phyloP scores from a whole-genome alignment of 106 monocot species.

The Hemerocallis citrina region DNA sequence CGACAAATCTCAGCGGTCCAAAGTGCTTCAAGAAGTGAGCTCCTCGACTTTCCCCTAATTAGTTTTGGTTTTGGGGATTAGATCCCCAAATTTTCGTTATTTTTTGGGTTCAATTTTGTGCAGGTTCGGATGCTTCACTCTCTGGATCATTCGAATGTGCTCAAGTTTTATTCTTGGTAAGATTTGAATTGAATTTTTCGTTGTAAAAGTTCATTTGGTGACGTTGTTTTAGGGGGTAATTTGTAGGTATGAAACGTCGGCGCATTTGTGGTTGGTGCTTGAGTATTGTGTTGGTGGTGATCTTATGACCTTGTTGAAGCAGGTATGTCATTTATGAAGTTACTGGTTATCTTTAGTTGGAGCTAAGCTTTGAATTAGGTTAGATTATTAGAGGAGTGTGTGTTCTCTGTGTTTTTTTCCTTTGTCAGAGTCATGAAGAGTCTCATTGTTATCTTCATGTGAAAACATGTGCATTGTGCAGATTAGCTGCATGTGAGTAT shows the following conservation, averaged over 20 bases:
- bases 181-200: not conserved
- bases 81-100: not conserved
- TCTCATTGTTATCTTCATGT: no score
- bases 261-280: constrained; percentile 89
- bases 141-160: constrained; percentile 72
- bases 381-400: no score
- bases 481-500: no score
- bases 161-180: constrained; percentile 90
- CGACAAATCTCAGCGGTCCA: constrained; percentile 86
- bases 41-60: not conserved
- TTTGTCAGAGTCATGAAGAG: no score
- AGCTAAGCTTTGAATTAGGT: constrained; percentile 3
- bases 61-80: not conserved
- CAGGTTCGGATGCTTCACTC: constrained; percentile 85
- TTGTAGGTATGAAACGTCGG: constrained; percentile 91
- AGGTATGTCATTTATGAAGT: constrained; percentile 30
- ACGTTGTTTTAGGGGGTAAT: not conserved
- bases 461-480: no score
- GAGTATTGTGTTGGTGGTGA: constrained; percentile 98
- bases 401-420: no score
- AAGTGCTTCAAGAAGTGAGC: constrained; percentile 89
- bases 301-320: constrained; percentile 57
- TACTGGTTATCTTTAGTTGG: no score
- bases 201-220: not conserved
- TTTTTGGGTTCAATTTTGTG: not conserved